Evolutionary conservation across 805 yeast genomes (phyloP).

Genomic region (Teunomyces stri): DNA sequence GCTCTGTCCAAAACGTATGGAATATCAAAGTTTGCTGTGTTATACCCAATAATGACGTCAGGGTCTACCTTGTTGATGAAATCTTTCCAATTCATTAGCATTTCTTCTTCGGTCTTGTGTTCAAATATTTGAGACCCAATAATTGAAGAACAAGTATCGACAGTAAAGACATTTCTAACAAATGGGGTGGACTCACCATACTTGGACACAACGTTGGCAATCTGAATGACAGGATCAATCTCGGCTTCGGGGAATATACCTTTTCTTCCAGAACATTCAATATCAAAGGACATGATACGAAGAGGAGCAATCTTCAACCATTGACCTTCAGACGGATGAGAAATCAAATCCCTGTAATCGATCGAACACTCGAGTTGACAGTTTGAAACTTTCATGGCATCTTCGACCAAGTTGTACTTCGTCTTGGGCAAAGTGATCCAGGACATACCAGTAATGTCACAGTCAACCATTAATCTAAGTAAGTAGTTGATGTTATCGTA

Average conservation of each 20-base stretch:
- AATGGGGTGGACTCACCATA: slow-evolving; percentile 87
- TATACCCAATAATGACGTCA: slow-evolving; percentile 95
- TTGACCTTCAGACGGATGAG: slow-evolving; percentile 90
- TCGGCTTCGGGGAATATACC: slow-evolving; percentile 96
- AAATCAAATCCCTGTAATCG: slow-evolving; percentile 61
- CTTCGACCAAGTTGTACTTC: slow-evolving; percentile 53
- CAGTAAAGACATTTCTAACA: slow-evolving; percentile 91
- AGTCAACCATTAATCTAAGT: slow-evolving; percentile 86
- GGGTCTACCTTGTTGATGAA: slow-evolving; percentile 86
- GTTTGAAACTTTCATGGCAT: slow-evolving; percentile 51
- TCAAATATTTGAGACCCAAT: slow-evolving; percentile 90
- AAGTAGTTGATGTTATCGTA: slow-evolving; percentile 89
- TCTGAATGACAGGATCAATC: slow-evolving; percentile 92
- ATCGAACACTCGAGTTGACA: slow-evolving; percentile 85
- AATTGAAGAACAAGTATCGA: slow-evolving; percentile 85
- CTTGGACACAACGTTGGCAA: slow-evolving; percentile 87
- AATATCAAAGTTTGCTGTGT: slow-evolving; percentile 89
- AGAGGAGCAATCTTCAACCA: slow-evolving; percentile 93
- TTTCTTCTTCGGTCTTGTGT: slow-evolving; percentile 69
- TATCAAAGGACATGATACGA: slow-evolving; percentile 91
- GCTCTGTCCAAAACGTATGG: slow-evolving; percentile 93
- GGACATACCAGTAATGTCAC: slow-evolving; percentile 92
- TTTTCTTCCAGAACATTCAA: slow-evolving; percentile 97
- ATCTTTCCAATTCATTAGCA: slow-evolving; percentile 83
- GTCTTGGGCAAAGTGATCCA: slow-evolving; percentile 89